Percentiles rank a stretch among this genome's conserved stretches.
Conservation (phyloP, 1,284 basidiomycete genomes). For the Trametes versicolor region DNA sequence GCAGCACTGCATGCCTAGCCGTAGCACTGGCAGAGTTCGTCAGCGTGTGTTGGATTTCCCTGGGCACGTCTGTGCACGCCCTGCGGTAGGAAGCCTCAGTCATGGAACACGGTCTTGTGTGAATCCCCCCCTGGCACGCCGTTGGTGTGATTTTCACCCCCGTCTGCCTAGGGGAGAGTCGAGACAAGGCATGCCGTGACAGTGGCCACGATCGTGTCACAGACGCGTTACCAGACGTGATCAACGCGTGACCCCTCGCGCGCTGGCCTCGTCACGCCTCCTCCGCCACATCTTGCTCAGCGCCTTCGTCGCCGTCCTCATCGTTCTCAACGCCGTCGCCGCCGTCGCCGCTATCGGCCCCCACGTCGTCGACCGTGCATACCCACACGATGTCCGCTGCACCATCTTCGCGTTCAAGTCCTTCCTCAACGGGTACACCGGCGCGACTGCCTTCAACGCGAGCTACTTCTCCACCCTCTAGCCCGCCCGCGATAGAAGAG, state of each 20-base stretch:
- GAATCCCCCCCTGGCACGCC: too few relatives aligned
- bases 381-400: slow-evolving; percentile 21
- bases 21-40: too few relatives aligned
- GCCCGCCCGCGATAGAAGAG: slow-evolving; percentile 25
- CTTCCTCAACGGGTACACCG: slow-evolving; percentile 12
- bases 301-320: slow-evolving; percentile 5
- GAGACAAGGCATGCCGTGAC: too few relatives aligned
- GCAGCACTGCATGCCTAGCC: too few relatives aligned
- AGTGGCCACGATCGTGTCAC: background rate
- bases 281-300: slow-evolving; percentile 10
- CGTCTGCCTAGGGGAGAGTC: too few relatives aligned
- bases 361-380: background rate
- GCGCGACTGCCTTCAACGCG: slow-evolving; percentile 25
- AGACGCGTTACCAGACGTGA: slow-evolving; percentile 9
- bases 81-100: too few relatives aligned
- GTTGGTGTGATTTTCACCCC: too few relatives aligned
- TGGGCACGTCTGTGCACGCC: too few relatives aligned
- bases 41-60: too few relatives aligned
- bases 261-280: slow-evolving; percentile 9
- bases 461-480: slow-evolving; percentile 33
- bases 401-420: slow-evolving; percentile 24
- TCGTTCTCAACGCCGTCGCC: background rate
- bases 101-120: too few relatives aligned
- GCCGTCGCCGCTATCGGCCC: background rate
- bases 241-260: slow-evolving; percentile 18